Evolutionary conservation across 1,284 basidiomycete genomes (phyloP), one percentile per base, ranked within the genome.

Genomic region (Irpex sp.): DNA sequence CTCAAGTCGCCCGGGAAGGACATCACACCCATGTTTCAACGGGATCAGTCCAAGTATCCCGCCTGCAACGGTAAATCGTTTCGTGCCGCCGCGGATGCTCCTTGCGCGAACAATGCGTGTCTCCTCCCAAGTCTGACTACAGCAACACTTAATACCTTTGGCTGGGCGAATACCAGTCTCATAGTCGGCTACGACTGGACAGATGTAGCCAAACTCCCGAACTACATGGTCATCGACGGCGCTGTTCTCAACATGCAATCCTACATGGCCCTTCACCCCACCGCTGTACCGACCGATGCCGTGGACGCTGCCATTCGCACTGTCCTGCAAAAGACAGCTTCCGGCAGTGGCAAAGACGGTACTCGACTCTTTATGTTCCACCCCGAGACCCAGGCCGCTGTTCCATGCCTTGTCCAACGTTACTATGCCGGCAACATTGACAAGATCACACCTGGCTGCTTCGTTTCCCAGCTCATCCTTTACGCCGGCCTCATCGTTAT

Each of bases 401-500:
- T 95, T 21, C 81, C 87, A 36, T 98, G 97, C 78, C 79, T 98
- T 67, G 82, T 84, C 57, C 80, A 93, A 71, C 88, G 96, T 5
- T 98, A 97, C 75, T 85, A 86, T 60, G 96, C 96, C 0, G 97
- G 97, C 13, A 91, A 92, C 73, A 98, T 99, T 67, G 96, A 98
- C 82, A 98, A 98, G 78, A 83, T 97, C 73, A 92, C 96, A 0
- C 94, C 97, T 1, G 97, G 95, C 11, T 99, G 97, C 77, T 97
- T 98, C 76, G 88, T 95, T 58, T 92, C 95, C 15, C 84, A 89
- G 57, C 82, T 99, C 40, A 88, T 99, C 74, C 89, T 99, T 60
- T 99, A 98, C 76, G 81, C 89, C 36, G 96, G 96, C 62, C 85
- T 99, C 59, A 86, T 95, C 71, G 88, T 98, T 77, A 96, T 99